Percentiles rank a stretch among this genome's conserved stretches.
These are phyloP conservation scores for Ophiostoma sp. DNA, from an alignment of 2,329 filamentous ascomycete genomes.

Conservation along the genomic window DNA sequence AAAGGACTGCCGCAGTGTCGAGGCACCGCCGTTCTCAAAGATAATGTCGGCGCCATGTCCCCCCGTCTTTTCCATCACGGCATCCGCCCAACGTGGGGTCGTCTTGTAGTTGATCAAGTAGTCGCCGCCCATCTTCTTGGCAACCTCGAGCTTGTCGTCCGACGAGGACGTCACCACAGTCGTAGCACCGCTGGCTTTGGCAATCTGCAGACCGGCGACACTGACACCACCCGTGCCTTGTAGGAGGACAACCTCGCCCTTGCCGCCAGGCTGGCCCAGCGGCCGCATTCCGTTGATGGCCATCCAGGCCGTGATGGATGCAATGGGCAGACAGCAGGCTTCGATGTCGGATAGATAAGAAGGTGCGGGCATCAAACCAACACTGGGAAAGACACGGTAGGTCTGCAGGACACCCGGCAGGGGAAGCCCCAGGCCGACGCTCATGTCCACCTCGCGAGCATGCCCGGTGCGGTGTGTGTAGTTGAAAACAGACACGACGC, in stretches of 20 bases:
- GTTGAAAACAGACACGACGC: constrained; percentile 67
- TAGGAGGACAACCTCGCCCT: constrained; percentile 47
- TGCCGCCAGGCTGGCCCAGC: constrained; percentile 40
- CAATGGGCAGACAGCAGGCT: constrained; percentile 61
- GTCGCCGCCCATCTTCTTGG: constrained; percentile 53
- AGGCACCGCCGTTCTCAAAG: constrained; percentile 55
- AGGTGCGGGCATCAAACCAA: constrained; percentile 57
- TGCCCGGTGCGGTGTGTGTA: constrained; percentile 60
- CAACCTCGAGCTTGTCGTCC: constrained; percentile 51
- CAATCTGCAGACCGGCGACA: constrained; percentile 54
- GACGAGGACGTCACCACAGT: constrained; percentile 57
- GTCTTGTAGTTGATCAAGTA: constrained; percentile 56
- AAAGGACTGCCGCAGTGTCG: constrained; percentile 54
- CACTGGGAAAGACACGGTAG: constrained; percentile 59
- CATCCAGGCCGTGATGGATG: constrained; percentile 66
- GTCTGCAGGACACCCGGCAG: constrained; percentile 58
- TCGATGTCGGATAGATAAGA: constrained; percentile 60
- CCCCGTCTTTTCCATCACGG: constrained; percentile 48
- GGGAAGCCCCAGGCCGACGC: constrained; percentile 61
- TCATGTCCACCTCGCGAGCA: constrained; percentile 56
- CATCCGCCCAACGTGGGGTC: constrained; percentile 52
- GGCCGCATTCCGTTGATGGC: constrained; percentile 61
- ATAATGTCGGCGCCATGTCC: constrained; percentile 54
- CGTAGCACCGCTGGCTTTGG: constrained; percentile 53
- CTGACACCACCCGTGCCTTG: constrained; percentile 58